Evolutionary conservation across 164 flowering plant genomes (phyloP), one percentile per base, ranked within the genome.

Genomic region (Berberis thunbergii): DNA sequence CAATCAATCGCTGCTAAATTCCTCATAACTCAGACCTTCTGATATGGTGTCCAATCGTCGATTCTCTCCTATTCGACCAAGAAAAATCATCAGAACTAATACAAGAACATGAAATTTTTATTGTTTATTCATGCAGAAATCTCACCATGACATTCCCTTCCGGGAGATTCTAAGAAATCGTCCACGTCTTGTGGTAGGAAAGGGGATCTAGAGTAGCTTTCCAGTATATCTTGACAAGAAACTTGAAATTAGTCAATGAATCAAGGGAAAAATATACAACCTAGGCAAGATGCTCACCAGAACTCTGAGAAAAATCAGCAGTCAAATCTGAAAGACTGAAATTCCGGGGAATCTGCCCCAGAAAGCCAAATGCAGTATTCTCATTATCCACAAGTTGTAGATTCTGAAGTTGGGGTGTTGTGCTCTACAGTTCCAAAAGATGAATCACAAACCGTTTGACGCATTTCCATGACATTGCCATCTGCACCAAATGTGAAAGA

Each of bases 281-380:
- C 3, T 1, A 54, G 45, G 45, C 7, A 62, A 49, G 57, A 50
- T n/a, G 62, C 75, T 26, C 53, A 93, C 96, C 91, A 64, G 95
- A 76, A 68, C 83, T 83, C 68, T 83, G 87, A 61, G 86, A 64
- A 59, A 86, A 89, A 69, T 81, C 85, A 4, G 86, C 89, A 7
- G 96, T 79, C 74, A 93, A 74, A 73, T 88, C 98, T 45, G 98
- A 86, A 59, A 90, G 81, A 65, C 98, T 90, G 75, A 93, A 87
- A 76, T 69, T 83, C 52, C 88, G 81, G 67, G 97, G 97, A 62
- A 88, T 88, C 71, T 80, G 87, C 48, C 84, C 78, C 62, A 93
- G 75, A 61, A 78, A 82, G 50, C 96, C 98, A 83, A 74, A 83
- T 46, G 86, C 63, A 65, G 84, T 70, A 50, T 69, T 59, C 65